Percentiles rank a stretch among this genome's conserved stretches.
Conservation (phyloP, 1,284 basidiomycete species). For the Lentinus polychrous region DNA sequence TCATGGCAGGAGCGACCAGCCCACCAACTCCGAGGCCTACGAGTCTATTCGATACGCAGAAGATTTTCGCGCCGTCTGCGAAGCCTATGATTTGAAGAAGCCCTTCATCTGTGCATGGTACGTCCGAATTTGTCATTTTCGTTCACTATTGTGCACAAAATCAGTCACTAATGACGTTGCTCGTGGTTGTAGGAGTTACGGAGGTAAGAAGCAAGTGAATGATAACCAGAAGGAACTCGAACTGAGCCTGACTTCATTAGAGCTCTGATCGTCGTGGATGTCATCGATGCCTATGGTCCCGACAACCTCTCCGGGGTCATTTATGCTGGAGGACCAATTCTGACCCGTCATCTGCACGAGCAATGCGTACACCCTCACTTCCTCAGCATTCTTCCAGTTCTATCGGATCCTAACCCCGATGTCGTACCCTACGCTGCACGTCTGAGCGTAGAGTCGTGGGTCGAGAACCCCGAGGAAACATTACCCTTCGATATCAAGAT, state of each 20-base stretch:
- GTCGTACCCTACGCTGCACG: conserved; percentile 23
- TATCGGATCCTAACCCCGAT: conserved; percentile 22
- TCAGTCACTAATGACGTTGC: neutral
- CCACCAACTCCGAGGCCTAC: conserved; percentile 19
- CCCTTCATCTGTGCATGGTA: conserved; percentile 34
- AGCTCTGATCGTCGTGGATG: conserved; percentile 31
- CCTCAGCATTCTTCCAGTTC: conserved; percentile 20
- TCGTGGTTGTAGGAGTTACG: conserved; percentile 27
- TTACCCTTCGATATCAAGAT: conserved; percentile 25
- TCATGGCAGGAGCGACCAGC: conserved; percentile 26
- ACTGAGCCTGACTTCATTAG: neutral
- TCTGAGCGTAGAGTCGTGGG: conserved; percentile 27
- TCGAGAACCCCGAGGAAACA: conserved; percentile 17
- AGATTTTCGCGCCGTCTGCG: conserved; percentile 29
- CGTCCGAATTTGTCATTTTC: conserved; percentile 8
- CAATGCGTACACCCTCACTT: conserved; percentile 26
- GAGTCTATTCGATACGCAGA: conserved; percentile 27
- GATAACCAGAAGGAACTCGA: neutral
- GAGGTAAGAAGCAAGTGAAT: conserved; percentile 19
- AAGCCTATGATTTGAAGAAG: conserved; percentile 25
- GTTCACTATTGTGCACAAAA: neutral
- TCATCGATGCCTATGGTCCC: conserved; percentile 28
- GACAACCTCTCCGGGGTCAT: conserved; percentile 30
- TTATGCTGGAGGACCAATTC: conserved; percentile 25
- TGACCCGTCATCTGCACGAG: conserved; percentile 17